Evolutionary conservation across 345 rosid species (phyloP), one percentile per base, ranked within the genome.

Genomic region (Populus alba): DNA sequence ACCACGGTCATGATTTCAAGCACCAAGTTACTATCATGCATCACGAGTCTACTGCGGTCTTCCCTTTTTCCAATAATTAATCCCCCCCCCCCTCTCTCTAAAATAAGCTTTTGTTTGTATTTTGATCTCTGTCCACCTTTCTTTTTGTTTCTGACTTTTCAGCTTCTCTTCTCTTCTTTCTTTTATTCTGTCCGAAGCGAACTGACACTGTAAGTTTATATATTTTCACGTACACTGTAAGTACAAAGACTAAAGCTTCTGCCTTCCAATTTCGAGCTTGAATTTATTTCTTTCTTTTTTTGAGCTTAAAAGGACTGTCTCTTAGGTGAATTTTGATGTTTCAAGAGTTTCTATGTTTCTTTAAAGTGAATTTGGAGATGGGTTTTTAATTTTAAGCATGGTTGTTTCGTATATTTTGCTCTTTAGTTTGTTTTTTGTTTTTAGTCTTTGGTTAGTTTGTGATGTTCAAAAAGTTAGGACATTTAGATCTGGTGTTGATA

Each of bases 151-250:
- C 78, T 23, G 84, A 82, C 87, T 84, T 87, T 84, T 78, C 76
- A 76, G 83, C 75, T 83, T 84, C 88, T 87, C 82, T 18, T 68
- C 77, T 74, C 78, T 80, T 86, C 59, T 83, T 81, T 65, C 77
- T 79, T 75, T 78, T 78, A 33, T 33, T 33, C 37, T 78, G 83
- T 80, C 82, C 67, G 65, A 66, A 78, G 79, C 16, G 38, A 53
- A 70, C 84, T 81, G 82, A 76, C 80, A 72, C 81, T 78, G 37
- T 4, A 33, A 33, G 37, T 33, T 33, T 33, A 53, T 8, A 29
- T 43, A 62, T 74, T 75, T 57, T 75, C 70, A n/a, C 78, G 68
- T 45, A 29, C 72, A 63, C 81, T 79, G 86, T 82, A 79, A 85
- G 88, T 81, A 69, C 37, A 69, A 81, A 84, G 73, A 82, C 75